These are phyloP conservation scores for Physaria fendleri DNA, from an alignment of 345 rosid species.

Conservation along the genomic window DNA sequence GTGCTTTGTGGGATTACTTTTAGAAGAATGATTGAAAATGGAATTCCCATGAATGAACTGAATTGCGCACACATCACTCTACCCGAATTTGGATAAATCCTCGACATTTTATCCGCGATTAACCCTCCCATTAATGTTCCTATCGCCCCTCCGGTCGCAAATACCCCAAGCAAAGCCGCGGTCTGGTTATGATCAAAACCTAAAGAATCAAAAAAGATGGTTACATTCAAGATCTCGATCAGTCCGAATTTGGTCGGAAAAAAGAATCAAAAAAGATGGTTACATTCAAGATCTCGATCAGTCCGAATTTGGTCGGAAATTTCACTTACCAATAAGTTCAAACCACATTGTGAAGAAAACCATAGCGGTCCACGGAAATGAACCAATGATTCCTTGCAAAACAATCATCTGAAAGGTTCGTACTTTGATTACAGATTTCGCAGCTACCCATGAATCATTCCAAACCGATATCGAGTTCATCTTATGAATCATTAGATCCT, in stretches of 20 bases:
- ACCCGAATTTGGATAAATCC: constrained; percentile 56
- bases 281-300: neutral
- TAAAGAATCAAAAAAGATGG: constrained; percentile 4
- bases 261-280: neutral
- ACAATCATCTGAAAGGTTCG: constrained; percentile 84
- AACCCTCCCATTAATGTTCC: constrained; percentile 77
- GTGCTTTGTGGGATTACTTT: constrained; percentile 66
- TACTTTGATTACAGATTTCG: constrained; percentile 65
- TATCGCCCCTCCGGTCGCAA: constrained; percentile 70
- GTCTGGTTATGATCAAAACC: constrained; percentile 78
- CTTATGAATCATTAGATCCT: constrained; percentile 43
- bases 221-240: neutral
- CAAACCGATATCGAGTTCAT: constrained; percentile 45
- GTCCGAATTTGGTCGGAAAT: neutral
- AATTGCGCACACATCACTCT: constrained; percentile 93
- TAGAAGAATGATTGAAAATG: constrained; percentile 75
- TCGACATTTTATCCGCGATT: constrained; percentile 63
- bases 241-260: neutral
- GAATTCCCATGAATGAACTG: constrained; percentile 94
- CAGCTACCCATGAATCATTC: constrained; percentile 65
- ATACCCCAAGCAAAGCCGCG: constrained; percentile 70
- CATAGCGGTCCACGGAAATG: constrained; percentile 95
- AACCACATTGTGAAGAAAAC: constrained; percentile 98
- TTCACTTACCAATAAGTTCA: constrained; percentile 70
- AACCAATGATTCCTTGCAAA: constrained; percentile 82